Percentiles rank a stretch among this genome's conserved stretches.
These are phyloP conservation scores for Voacanga thouarsii DNA, from an alignment of 257 asterid genomes.

Conservation along the genomic window DNA sequence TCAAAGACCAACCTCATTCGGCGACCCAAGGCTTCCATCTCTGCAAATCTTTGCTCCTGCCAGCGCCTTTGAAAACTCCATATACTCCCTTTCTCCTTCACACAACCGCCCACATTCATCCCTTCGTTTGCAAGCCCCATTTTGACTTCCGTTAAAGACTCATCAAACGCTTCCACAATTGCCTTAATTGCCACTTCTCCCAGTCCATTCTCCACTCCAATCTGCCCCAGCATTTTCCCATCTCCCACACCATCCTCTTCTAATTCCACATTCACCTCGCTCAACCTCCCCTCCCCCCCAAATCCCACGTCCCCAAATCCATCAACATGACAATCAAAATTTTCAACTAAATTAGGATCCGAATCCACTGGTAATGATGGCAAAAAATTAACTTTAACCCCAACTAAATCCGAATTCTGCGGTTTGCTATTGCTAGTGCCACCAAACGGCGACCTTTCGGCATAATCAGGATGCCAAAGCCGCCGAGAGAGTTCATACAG, in stretches of 20 bases:
- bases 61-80: conserved; percentile 48
- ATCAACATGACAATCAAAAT: conserved; percentile 10
- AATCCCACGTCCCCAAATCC: conserved; percentile 19
- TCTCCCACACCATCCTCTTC: conserved; percentile 36
- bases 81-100: conserved; percentile 8
- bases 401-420: conserved; percentile 43
- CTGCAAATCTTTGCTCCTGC: conserved; percentile 66
- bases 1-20: conserved; percentile 71
- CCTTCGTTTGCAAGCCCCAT: conserved; percentile 24
- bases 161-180: conserved; percentile 53
- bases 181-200: conserved; percentile 43
- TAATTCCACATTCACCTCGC: conserved; percentile 75
- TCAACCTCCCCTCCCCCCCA: conserved; percentile 35
- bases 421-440: conserved; percentile 12
- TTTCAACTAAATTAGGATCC: conserved; percentile 15
- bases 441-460: conserved; percentile 51
- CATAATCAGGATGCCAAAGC: conserved; percentile 69
- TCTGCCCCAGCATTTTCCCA: conserved; percentile 1
- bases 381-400: conserved; percentile 51
- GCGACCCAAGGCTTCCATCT: conserved; percentile 58
- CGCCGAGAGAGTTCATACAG: conserved; percentile 52
- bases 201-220: conserved; percentile 13
- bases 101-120: conserved; percentile 24
- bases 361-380: conserved; percentile 31
- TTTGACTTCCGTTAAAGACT: conserved; percentile 54